Conservation (phyloP, 208 protist species). For the Trypanosoma boissoni region DNA sequence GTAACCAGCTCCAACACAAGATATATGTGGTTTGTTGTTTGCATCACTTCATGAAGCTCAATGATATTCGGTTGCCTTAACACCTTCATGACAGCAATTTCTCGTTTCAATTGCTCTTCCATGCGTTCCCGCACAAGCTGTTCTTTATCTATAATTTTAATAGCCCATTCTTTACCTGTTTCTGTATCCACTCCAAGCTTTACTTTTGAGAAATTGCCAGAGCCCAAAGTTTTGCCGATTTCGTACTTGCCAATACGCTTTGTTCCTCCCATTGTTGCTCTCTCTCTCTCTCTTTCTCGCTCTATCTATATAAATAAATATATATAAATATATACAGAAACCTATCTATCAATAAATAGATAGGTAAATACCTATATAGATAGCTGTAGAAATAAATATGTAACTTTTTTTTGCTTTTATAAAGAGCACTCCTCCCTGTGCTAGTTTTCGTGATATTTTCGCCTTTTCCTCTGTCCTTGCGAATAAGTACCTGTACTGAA, state of each 20-base stretch:
- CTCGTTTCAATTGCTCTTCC: constrained; percentile 90
- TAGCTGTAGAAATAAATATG: too few relatives aligned
- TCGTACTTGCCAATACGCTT: constrained; percentile 80
- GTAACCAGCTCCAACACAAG: constrained; percentile 89
- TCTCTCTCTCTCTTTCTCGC: not conserved
- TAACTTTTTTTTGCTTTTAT: too few relatives aligned
- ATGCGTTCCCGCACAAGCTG: constrained; percentile 80
- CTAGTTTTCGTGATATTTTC: too few relatives aligned
- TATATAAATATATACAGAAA: constrained; percentile 11
- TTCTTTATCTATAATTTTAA: constrained; percentile 90
- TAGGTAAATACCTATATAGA: too few relatives aligned
- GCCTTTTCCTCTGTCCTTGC: too few relatives aligned
- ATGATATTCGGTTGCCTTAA: constrained; percentile 88
- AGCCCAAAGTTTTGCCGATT: constrained; percentile 84
- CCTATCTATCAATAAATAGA: too few relatives aligned
- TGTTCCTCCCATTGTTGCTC: constrained; percentile 4
- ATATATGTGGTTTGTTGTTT: constrained; percentile 88
- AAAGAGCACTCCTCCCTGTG: too few relatives aligned
- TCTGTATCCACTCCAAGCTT: constrained; percentile 64
- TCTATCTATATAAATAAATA: not conserved
- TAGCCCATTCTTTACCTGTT: constrained; percentile 76
- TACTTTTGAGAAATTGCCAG: constrained; percentile 89
- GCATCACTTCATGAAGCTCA: constrained; percentile 84
- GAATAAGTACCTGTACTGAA: too few relatives aligned
- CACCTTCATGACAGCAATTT: constrained; percentile 89